phyloP scores from a whole-genome alignment of 306 rosid genomes.

The Alnus rubra region DNA sequence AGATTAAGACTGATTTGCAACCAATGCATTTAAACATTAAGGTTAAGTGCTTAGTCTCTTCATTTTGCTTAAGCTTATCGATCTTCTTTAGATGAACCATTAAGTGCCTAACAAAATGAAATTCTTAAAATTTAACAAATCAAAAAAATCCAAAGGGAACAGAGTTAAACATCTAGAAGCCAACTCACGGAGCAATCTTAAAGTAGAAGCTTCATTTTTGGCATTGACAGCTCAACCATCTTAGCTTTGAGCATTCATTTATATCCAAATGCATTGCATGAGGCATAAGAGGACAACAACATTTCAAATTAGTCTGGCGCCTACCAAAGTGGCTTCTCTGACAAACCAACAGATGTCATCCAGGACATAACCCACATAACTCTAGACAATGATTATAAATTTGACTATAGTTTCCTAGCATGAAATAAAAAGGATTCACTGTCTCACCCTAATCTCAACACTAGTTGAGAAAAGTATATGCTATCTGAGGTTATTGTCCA shows the following conservation, averaged over 20 bases:
- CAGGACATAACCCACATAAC: not conserved
- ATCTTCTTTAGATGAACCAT: not conserved
- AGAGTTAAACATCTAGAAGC: too few species aligned
- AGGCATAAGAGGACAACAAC: not conserved
- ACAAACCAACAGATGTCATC: not conserved
- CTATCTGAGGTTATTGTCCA: too few species aligned
- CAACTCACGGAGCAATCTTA: too few species aligned
- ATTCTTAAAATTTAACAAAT: not conserved
- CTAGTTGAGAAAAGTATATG: too few species aligned
- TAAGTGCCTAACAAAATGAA: not conserved
- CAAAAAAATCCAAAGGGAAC: not conserved
- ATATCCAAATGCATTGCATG: not conserved
- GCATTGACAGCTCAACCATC: not conserved
- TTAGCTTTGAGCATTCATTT: not conserved
- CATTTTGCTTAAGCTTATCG: not conserved
- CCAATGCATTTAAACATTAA: not conserved
- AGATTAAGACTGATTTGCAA: not conserved
- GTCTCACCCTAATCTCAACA: not conserved
- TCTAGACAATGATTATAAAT: too few species aligned
- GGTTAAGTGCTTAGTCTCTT: not conserved
- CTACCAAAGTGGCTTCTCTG: not conserved
- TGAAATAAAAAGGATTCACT: too few species aligned
- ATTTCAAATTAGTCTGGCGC: not conserved
- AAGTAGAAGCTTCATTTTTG: not conserved
- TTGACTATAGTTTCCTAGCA: not conserved